These are phyloP conservation scores for Diplosphaera chodatii DNA, from an alignment of 139 green algal species.

Conservation along the genomic window DNA sequence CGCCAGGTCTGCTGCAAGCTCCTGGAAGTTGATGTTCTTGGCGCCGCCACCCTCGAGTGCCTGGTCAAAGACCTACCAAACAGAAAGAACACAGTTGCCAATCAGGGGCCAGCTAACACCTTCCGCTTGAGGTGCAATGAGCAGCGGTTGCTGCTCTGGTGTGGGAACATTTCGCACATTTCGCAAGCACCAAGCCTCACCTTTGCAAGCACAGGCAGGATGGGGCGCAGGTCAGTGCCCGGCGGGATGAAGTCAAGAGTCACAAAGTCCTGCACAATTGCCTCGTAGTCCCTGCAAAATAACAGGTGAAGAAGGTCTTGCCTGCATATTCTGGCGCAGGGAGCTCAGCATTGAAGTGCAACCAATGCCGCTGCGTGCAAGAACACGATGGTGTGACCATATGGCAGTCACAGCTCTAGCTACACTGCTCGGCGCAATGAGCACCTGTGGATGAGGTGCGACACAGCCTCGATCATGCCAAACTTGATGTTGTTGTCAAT, in stretches of 20 bases:
- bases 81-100: not conserved
- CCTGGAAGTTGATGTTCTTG: slow-evolving; percentile 97
- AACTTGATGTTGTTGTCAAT: slow-evolving; percentile 84
- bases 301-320: too few relatives aligned
- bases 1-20: slow-evolving; percentile 94
- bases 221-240: slow-evolving; percentile 87
- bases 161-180: too few relatives aligned
- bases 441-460: slow-evolving; percentile 93
- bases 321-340: too few relatives aligned
- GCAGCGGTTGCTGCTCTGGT: too few relatives aligned
- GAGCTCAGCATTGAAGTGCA: too few relatives aligned
- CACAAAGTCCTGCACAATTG: slow-evolving; percentile 96
- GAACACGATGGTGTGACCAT: too few relatives aligned
- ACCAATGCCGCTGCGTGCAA: too few relatives aligned
- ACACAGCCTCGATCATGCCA: slow-evolving; percentile 98
- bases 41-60: slow-evolving; percentile 84
- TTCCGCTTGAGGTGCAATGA: too few relatives aligned
- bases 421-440: too few relatives aligned
- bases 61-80: slow-evolving; percentile 60
- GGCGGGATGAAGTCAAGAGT: slow-evolving; percentile 95
- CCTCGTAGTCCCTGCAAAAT: slow-evolving; percentile 76
- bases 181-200: too few relatives aligned
- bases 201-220: slow-evolving; percentile 87
- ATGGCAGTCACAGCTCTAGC: too few relatives aligned
- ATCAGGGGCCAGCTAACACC: not conserved